Conservation (phyloP, 2,329 filamentous ascomycete species). For the Colletotrichum sublineola region DNA sequence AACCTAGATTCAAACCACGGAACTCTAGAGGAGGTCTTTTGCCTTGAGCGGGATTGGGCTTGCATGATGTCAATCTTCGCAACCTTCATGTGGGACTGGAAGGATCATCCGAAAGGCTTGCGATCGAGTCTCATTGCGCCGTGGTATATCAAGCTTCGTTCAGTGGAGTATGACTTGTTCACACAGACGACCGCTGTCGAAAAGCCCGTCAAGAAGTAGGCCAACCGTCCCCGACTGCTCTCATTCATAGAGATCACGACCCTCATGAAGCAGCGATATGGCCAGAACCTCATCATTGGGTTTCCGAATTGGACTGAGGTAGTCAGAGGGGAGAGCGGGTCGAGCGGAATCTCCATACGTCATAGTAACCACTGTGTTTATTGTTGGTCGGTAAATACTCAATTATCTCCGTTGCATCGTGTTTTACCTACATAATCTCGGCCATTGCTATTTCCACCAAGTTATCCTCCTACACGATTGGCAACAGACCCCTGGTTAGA, state of each 20-base stretch:
- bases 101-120: not conserved
- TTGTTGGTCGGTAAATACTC: not conserved
- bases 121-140: not conserved
- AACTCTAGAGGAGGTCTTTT: not conserved
- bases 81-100: not conserved
- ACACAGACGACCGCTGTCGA: not conserved
- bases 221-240: not conserved
- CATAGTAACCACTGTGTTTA: too few species aligned
- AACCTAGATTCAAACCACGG: not conserved
- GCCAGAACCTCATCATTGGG: not conserved
- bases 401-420: too few species aligned
- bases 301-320: not conserved
- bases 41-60: not conserved
- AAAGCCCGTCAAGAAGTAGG: not conserved
- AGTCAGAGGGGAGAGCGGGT: too few species aligned
- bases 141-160: not conserved
- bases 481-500: too few species aligned
- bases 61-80: not conserved
- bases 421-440: too few species aligned
- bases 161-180: slow-evolving; percentile 13
- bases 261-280: not conserved
- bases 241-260: not conserved
- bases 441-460: too few species aligned
- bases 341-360: too few species aligned
- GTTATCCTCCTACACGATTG: too few species aligned